phyloP scores from a whole-genome alignment of 371 early-diverging fungal species.

The Funneliformis caledonium region DNA sequence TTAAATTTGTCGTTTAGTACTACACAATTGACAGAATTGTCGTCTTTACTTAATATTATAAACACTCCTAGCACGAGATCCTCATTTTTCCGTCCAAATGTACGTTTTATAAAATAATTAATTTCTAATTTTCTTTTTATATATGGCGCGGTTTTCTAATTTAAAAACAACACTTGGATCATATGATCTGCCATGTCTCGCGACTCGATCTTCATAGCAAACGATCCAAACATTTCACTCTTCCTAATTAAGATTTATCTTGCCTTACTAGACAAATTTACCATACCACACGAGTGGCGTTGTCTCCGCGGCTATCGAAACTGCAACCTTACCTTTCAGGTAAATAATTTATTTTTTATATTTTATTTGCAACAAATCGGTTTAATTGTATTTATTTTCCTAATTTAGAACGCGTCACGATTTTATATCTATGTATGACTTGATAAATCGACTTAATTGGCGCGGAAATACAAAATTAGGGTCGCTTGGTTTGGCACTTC shows the following conservation, averaged over 20 bases:
- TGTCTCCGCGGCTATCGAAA: slow-evolving; percentile 37
- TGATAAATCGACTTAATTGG: slow-evolving; percentile 29
- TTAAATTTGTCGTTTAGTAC: slow-evolving; percentile 27
- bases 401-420: slow-evolving; percentile 13
- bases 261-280: background rate
- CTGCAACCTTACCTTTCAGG: slow-evolving; percentile 30
- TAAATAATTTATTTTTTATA: background rate
- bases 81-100: slow-evolving; percentile 12
- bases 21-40: slow-evolving; percentile 12
- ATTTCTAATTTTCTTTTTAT: background rate
- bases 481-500: slow-evolving; percentile 25
- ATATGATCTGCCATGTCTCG: too few relatives aligned
- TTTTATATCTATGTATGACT: slow-evolving; percentile 14
- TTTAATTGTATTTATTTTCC: background rate
- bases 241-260: background rate
- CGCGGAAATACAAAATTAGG: slow-evolving; percentile 36
- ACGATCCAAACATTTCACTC: background rate
- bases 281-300: slow-evolving; percentile 37
- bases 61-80: background rate
- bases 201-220: background rate
- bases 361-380: background rate
- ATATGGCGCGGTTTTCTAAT: too few relatives aligned
- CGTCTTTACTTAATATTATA: slow-evolving; percentile 29
- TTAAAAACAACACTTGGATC: too few relatives aligned
- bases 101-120: background rate